Conservation (phyloP, 2,329 filamentous ascomycete genomes). For the Dactylonectria estremocensis region DNA sequence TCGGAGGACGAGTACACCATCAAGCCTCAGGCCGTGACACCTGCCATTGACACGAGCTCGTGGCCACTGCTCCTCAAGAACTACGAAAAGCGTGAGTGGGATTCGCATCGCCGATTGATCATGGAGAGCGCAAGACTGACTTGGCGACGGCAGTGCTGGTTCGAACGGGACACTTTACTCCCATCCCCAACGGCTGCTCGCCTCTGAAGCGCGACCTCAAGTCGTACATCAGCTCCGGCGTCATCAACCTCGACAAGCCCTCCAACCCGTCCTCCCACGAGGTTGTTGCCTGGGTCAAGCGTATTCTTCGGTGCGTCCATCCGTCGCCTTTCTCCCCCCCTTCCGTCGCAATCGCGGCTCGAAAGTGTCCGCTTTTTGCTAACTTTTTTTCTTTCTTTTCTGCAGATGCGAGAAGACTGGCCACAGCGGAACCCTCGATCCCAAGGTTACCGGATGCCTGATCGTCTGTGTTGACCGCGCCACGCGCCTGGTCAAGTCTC, state of each 20-base stretch:
- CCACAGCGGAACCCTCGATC: constrained; percentile 97
- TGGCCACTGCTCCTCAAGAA: constrained; percentile 97
- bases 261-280: constrained; percentile 98
- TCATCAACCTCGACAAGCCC: constrained; percentile 91
- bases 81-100: constrained; percentile 86
- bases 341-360: constrained; percentile 33
- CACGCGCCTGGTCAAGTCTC: constrained; percentile 97
- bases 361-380: constrained; percentile 30
- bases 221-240: constrained; percentile 96
- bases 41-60: constrained; percentile 85
- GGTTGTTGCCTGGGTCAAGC: constrained; percentile 99
- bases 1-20: constrained; percentile 82
- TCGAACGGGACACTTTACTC: constrained; percentile 96
- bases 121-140: constrained; percentile 37
- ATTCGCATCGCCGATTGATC: constrained; percentile 27
- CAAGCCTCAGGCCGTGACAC: constrained; percentile 89
- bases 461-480: constrained; percentile 97
- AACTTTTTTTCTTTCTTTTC: constrained; percentile 3
- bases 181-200: constrained; percentile 92
- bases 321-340: background rate
- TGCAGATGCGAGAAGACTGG: constrained; percentile 86
- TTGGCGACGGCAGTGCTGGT: constrained; percentile 78
- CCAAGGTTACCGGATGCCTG: constrained; percentile 96
- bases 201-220: constrained; percentile 96
- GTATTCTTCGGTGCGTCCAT: constrained; percentile 83